phyloP scores from a whole-genome alignment of 202 grass and related monocot species.

The Bolboschoenoplectus hybrid region DNA sequence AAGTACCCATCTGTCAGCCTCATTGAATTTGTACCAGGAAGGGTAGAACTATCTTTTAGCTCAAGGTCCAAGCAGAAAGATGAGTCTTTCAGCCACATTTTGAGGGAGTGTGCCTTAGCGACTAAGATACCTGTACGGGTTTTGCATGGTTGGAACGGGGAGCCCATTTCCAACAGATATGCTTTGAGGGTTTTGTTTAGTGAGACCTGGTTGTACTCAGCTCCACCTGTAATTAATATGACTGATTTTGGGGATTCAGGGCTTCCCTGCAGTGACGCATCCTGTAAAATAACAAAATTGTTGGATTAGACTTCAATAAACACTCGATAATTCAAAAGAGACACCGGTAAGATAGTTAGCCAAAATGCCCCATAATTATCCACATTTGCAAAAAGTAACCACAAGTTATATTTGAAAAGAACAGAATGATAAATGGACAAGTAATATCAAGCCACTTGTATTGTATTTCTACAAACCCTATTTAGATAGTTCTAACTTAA shows the following conservation, averaged over 20 bases:
- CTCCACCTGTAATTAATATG: conserved; percentile 84
- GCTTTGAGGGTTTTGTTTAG: conserved; percentile 80
- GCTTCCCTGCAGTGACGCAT: conserved; percentile 84
- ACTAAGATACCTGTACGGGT: conserved; percentile 71
- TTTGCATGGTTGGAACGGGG: conserved; percentile 78
- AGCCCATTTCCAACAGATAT: conserved; percentile 92
- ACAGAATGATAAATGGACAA: neutral
- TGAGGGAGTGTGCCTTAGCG: conserved; percentile 80
- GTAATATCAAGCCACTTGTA: neutral
- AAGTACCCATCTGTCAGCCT: conserved; percentile 83
- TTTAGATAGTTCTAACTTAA: neutral
- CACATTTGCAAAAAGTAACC: neutral
- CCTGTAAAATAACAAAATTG: conserved; percentile 51
- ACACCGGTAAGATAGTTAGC: neutral
- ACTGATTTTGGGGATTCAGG: conserved; percentile 95
- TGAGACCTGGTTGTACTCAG: conserved; percentile 95
- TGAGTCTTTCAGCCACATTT: conserved; percentile 94
- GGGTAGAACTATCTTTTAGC: conserved; percentile 68
- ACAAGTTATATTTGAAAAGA: neutral
- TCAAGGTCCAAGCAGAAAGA: conserved; percentile 90
- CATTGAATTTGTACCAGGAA: conserved; percentile 82
- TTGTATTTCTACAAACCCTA: conserved; percentile 4
- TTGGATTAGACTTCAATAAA: conserved; percentile 29
- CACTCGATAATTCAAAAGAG: conserved; percentile 9
- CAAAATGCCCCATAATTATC: neutral